Evolutionary conservation across 2,329 filamentous ascomycete species (phyloP), one percentile per base, ranked within the genome.

Genomic region (Metarhizium guizhouense): DNA sequence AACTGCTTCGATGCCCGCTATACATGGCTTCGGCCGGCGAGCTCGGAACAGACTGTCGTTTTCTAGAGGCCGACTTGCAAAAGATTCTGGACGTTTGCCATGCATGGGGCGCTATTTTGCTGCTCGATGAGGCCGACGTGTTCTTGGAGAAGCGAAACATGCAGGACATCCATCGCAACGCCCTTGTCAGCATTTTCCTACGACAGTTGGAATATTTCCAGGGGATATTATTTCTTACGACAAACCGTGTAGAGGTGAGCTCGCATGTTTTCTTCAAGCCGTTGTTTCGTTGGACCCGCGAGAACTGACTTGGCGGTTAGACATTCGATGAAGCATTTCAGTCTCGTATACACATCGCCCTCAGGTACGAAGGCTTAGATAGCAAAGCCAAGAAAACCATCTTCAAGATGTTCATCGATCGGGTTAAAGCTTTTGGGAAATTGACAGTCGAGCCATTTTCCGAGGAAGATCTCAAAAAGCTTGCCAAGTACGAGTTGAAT

Each of bases 261-360:
- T 68, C 32, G 34, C 8, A 20, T 18, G 18, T 14, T 20, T 48
- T 30, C 25, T 11, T 13, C 5, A 2, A 5, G n/a, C 25, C 10
- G 40, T 11, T 40, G 16, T 36, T 3, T 3, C 45, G 18, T 3
- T 32, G 5, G n/a, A 13, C 53, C 5, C 8, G 16, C 18, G 29
- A 20, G 30, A 43, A 13, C 52, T 52, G 51, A 56, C 38, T 42
- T 18, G 58, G 53, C 60, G 38, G 25, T 14, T 34, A 86, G 74
- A 92, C 88, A 0, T 95, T 96, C 64, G 91, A 96, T 63, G 89
- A 94, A 59, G 91, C 91, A 0, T 95, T 95, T 76, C 88, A 94
- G 67, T 89, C 85, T 10, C 83, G 91, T 29, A 95, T 95, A 59
- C 90, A 95, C 68, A 86, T 95, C 63, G 88, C 90, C 0, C 76